phyloP scores from a whole-genome alignment of 2,329 filamentous ascomycete genomes.

The Dactylellina parvicollis region DNA sequence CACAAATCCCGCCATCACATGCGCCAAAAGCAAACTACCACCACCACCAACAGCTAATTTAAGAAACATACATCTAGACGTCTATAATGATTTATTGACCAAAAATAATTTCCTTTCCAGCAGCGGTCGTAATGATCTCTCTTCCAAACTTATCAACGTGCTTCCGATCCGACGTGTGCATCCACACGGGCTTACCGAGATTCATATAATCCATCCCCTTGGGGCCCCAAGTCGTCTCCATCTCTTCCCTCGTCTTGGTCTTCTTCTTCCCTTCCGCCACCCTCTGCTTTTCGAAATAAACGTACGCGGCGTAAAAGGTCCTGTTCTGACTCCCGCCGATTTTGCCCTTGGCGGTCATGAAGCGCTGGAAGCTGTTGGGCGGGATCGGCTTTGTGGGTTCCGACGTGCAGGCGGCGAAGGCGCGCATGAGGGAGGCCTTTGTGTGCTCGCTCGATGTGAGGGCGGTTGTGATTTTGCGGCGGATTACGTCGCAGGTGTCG shows the following conservation, averaged over 20 bases:
- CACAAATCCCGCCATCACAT: too few species aligned
- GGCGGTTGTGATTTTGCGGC: conserved; percentile 68
- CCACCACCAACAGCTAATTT: too few species aligned
- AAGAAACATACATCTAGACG: too few species aligned
- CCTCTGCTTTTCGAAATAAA: conserved; percentile 70
- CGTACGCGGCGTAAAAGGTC: conserved; percentile 68
- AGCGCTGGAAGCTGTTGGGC: conserved; percentile 64
- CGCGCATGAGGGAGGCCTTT: conserved; percentile 66
- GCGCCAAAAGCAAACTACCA: too few species aligned
- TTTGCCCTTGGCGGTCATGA: conserved; percentile 66
- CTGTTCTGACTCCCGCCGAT: conserved; percentile 65
- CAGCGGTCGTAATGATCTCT: too few species aligned
- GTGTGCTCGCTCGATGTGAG: conserved; percentile 65
- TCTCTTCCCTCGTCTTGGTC: conserved; percentile 65
- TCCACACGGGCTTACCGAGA: conserved; percentile 7
- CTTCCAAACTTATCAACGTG: conserved; percentile 17
- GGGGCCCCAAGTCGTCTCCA: conserved; percentile 63
- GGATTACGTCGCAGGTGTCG: conserved; percentile 69
- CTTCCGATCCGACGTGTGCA: background rate
- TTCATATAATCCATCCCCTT: conserved; percentile 53
- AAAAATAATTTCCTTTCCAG: too few species aligned
- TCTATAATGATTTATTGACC: too few species aligned
- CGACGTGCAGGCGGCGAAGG: conserved; percentile 63
- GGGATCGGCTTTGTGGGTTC: conserved; percentile 60
- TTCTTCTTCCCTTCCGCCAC: conserved; percentile 67